Base-by-base conservation (phyloP, 257 asterid species). In the Jacaranda copaia region DNA sequence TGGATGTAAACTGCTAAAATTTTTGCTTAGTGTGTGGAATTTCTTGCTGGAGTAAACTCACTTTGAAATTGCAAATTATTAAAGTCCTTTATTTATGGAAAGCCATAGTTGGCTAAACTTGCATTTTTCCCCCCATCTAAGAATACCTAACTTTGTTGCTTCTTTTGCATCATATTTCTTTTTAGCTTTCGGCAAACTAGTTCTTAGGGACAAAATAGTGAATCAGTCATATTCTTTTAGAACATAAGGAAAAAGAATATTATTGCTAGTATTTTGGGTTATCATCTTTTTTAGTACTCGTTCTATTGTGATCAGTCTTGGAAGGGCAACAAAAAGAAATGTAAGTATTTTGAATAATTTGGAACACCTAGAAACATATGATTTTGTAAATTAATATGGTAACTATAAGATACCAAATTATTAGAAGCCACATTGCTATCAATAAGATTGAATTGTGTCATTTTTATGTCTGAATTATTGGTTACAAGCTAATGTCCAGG, bases 161-260 rank as follows among this genome's bases (percentile, higher is more conserved):
- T 19, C n/a, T 5, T 56, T 15, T 25, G 84, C 68, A 13, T 48
- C 56, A 43, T 70, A 75, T 19, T 72, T 72, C 48, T 76, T 25
- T 38, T 79, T 83, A 3, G 14, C 19, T 73, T 82, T 83, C 7
- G 84, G 66, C 0, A 85, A 61, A 5, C 91, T 88, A 0, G 86
- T 81, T 64, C 91, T 90, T 8, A 89, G 0, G 2, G 90, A 87
- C 9, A 89, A 68, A 40, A 87, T 86, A 8, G 83, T 59, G 14
- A 85, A 74, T 3, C 86, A 75, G 0, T 79, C 71, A 10, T 76
- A 80, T 8, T 87, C 87, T 69, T 65, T 51, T 0, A 87, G 80
- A 19, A 70, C 51, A 25, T 76, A 60, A 2, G 79, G 79, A 14
- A 49, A 67, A 71, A 80, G 77, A 46, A 25, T 25, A 25, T 25